Evolutionary conservation across 176 grass and related monocot genomes (phyloP).

Genomic region (Rhynchospora tenuis): DNA sequence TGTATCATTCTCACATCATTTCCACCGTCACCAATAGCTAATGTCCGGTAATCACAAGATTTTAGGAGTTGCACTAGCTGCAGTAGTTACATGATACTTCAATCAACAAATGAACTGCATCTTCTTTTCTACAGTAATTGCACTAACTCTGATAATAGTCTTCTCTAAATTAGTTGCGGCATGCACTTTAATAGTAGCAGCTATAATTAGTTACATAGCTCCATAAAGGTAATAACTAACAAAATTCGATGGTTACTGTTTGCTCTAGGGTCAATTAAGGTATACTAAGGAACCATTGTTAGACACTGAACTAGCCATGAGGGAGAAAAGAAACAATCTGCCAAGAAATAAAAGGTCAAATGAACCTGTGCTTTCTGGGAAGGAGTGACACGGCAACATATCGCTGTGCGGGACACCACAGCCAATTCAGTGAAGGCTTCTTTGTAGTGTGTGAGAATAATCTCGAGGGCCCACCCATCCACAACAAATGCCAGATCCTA

Average conservation of each 20-base stretch:
- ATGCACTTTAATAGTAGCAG: not conserved
- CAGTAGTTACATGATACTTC: not conserved
- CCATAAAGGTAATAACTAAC: too few species aligned
- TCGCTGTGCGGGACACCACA: slow-evolving; percentile 82
- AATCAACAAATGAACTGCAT: not conserved
- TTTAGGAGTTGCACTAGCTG: slow-evolving; percentile 91
- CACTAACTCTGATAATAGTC: not conserved
- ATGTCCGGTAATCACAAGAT: slow-evolving; percentile 95
- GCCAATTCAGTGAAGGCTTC: slow-evolving; percentile 80
- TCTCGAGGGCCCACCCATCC: slow-evolving; percentile 96
- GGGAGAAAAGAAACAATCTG: too few species aligned
- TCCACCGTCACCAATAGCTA: slow-evolving; percentile 96
- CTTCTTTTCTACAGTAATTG: not conserved
- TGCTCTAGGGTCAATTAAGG: too few species aligned
- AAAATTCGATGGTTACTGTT: too few species aligned
- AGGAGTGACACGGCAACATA: slow-evolving; percentile 96
- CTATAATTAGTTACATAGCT: not conserved
- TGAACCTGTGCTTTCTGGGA: slow-evolving; percentile 96
- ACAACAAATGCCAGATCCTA: slow-evolving; percentile 98
- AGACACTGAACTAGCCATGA: too few species aligned
- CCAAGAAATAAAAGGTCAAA: not conserved
- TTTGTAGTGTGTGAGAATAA: slow-evolving; percentile 69
- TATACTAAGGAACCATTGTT: too few species aligned
- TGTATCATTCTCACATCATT: slow-evolving; percentile 99
- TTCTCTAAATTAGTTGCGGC: not conserved